Conservation (phyloP, 2,329 filamentous ascomycete genomes). For the Calonectria hawksworthii region DNA sequence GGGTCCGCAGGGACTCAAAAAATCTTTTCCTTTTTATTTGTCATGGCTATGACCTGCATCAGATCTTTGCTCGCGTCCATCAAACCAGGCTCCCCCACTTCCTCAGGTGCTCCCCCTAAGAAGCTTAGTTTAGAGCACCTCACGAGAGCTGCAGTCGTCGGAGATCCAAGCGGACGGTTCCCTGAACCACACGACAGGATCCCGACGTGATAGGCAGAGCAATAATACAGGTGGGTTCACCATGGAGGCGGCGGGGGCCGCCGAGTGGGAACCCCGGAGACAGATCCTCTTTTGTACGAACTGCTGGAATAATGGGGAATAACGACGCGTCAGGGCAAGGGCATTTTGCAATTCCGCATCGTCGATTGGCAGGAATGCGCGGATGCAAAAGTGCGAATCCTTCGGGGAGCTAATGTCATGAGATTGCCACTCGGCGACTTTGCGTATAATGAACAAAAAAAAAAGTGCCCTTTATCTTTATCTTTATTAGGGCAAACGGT, state of each 20-base stretch:
- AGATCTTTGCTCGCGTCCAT: not conserved
- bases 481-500: not conserved
- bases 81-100: not conserved
- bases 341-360: not conserved
- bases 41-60: not conserved
- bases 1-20: not conserved
- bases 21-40: not conserved
- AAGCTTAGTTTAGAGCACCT: constrained; percentile 11
- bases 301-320: not conserved
- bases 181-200: not conserved
- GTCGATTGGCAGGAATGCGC: not conserved
- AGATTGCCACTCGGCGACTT: not conserved
- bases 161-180: constrained; percentile 2
- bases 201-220: constrained; percentile 7
- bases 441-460: not conserved
- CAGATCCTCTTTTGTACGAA: not conserved
- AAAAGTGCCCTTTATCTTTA: not conserved
- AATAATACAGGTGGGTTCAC: not conserved
- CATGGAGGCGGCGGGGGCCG: not conserved
- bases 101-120: not conserved
- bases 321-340: not conserved
- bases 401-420: not conserved
- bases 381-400: not conserved
- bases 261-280: constrained; percentile 8
- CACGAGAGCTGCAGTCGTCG: not conserved